phyloP scores from a whole-genome alignment of 352 stramenopile genomes.

The Phytophthora citricola region DNA sequence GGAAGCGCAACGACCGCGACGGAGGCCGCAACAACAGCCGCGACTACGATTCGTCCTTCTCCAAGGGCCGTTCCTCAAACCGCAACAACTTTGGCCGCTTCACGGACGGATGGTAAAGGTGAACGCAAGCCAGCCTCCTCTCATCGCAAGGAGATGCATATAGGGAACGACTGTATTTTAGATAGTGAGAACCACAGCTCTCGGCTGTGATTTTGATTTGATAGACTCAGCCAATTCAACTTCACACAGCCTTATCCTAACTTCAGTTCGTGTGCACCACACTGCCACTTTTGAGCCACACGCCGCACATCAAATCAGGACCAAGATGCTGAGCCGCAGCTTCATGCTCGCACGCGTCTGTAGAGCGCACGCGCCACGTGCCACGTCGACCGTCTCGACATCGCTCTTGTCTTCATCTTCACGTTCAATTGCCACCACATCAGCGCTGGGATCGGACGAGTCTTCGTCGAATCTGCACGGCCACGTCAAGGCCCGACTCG shows the following conservation, averaged over 20 bases:
- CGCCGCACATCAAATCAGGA: constrained; percentile 3
- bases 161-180: constrained; percentile 45
- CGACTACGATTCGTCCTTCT: constrained; percentile 64
- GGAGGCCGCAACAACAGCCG: constrained; percentile 25
- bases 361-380: neutral
- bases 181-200: constrained; percentile 34
- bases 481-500: constrained; percentile 73
- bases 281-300: constrained; percentile 5
- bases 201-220: constrained; percentile 33
- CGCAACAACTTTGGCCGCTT: constrained; percentile 42
- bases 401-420: constrained; percentile 7
- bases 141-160: constrained; percentile 4
- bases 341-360: constrained; percentile 14
- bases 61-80: constrained; percentile 41
- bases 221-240: constrained; percentile 22
- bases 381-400: neutral
- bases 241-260: no score
- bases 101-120: constrained; percentile 32
- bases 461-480: constrained; percentile 50
- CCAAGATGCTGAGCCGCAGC: constrained; percentile 15
- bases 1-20: constrained; percentile 35
- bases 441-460: constrained; percentile 16
- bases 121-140: neutral
- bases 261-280: constrained; percentile 5
- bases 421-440: constrained; percentile 18